Conservation (phyloP, 768 basidiomycete species). For the Lactifluus pinguis region DNA sequence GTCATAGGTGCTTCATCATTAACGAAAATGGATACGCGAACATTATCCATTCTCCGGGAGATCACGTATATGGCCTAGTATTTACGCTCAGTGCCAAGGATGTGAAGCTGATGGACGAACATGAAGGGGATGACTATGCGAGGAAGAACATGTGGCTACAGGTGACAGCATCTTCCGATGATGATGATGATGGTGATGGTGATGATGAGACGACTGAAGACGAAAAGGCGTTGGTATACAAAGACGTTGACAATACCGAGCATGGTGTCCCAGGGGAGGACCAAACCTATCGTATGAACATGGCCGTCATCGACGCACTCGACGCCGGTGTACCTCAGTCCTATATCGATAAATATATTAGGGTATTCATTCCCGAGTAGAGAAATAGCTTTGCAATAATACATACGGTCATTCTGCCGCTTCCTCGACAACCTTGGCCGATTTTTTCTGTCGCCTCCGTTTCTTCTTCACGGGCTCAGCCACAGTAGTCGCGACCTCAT, state of each 20-base stretch:
- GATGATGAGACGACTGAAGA: background rate
- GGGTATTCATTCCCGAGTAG: constrained; percentile 10
- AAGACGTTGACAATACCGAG: background rate
- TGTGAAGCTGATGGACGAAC: background rate
- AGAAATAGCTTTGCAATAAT: background rate
- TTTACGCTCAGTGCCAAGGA: constrained; percentile 2
- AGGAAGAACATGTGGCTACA: constrained; percentile 2
- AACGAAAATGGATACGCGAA: constrained; percentile 7
- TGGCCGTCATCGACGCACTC: constrained; percentile 3
- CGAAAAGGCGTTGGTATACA: constrained; percentile 3
- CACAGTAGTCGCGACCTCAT: constrained; percentile 9
- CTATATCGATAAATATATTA: constrained; percentile 12
- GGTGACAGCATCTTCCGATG: background rate
- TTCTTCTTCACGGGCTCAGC: constrained; percentile 30
- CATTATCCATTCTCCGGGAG: constrained; percentile 1
- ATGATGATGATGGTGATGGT: background rate
- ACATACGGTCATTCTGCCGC: background rate
- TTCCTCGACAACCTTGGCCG: constrained; percentile 1
- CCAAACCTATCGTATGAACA: constrained; percentile 13
- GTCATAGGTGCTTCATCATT: constrained; percentile 12
- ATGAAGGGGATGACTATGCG: background rate
- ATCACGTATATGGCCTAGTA: constrained; percentile 6
- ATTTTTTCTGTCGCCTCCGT: constrained; percentile 33
- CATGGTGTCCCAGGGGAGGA: constrained; percentile 5
- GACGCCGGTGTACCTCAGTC: constrained; percentile 1